Conservation (phyloP, 2,329 filamentous ascomycete genomes). For the Penicillium olsonii region DNA sequence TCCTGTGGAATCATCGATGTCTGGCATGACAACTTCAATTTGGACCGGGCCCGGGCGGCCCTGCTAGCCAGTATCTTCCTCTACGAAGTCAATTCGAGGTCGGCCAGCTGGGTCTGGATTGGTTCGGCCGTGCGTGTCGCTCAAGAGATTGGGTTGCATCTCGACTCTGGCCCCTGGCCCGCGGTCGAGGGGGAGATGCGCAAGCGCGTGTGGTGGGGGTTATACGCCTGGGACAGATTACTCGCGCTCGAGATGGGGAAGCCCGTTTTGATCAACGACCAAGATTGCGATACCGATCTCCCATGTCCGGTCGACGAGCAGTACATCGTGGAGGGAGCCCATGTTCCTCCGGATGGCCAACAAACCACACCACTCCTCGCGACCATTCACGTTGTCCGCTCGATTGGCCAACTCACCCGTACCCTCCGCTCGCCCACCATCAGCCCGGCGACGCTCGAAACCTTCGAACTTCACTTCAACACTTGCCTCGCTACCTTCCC, state of each 20-base stretch:
- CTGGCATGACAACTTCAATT: conserved; percentile 74
- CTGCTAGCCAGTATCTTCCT: conserved; percentile 77
- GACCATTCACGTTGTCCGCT: conserved; percentile 77
- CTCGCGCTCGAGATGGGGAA: conserved; percentile 78
- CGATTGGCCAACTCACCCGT: conserved; percentile 72
- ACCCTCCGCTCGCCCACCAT: conserved; percentile 69
- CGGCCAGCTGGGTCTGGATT: conserved; percentile 83
- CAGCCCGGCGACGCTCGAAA: conserved; percentile 66
- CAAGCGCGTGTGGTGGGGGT: conserved; percentile 86
- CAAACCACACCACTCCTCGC: conserved; percentile 73
- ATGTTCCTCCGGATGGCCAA: conserved; percentile 46
- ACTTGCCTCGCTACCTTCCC: conserved; percentile 76
- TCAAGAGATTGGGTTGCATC: conserved; percentile 80
- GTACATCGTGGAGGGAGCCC: conserved; percentile 51
- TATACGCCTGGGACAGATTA: conserved; percentile 83
- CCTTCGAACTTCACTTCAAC: conserved; percentile 78
- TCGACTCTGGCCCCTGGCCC: conserved; percentile 71
- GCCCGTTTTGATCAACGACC: conserved; percentile 80
- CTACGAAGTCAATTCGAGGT: conserved; percentile 82
- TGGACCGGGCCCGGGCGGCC: conserved; percentile 73
- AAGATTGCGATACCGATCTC: conserved; percentile 81
- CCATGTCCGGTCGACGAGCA: conserved; percentile 81
- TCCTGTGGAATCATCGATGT: conserved; percentile 72
- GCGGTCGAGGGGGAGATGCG: conserved; percentile 82
- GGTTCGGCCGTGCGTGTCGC: conserved; percentile 76